Percentiles rank a stretch among this genome's conserved stretches.
Conservation (phyloP, 2,329 filamentous ascomycete genomes). For the Fusarium concolor region DNA sequence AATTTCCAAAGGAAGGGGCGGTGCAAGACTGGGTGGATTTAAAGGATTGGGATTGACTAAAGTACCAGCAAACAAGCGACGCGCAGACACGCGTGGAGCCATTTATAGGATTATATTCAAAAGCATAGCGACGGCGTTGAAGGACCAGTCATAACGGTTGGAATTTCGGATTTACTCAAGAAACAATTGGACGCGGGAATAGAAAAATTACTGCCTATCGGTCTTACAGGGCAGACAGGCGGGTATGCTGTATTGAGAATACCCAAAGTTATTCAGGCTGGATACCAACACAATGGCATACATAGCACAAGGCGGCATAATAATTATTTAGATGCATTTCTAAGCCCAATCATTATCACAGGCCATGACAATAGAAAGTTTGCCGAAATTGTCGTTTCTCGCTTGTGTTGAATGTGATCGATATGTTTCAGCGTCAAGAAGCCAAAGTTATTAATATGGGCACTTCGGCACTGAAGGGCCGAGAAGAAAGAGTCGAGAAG, state of each 20-base stretch:
- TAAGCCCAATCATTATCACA: not conserved
- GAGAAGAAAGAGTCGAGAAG: conserved; percentile 25
- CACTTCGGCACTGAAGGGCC: conserved; percentile 17
- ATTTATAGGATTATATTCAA: conserved; percentile 15
- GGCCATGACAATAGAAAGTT: not conserved
- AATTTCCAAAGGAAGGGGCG: not conserved
- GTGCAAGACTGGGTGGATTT: not conserved
- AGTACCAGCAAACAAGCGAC: not conserved
- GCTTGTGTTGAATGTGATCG: not conserved
- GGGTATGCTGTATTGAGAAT: not conserved
- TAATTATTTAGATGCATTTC: not conserved
- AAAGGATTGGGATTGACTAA: not conserved
- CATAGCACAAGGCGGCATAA: not conserved
- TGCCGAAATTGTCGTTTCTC: conserved; percentile 24
- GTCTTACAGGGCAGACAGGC: not conserved
- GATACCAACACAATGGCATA: conserved; percentile 2
- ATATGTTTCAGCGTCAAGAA: conserved; percentile 5
- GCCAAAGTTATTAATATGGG: conserved; percentile 18
- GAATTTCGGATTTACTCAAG: conserved; percentile 6
- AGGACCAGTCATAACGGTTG: conserved; percentile 10
- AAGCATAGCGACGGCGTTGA: conserved; percentile 44
- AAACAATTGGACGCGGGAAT: not conserved
- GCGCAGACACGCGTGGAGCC: not conserved
- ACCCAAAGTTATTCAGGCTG: not conserved
- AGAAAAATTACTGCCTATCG: not conserved